Evolutionary conservation across 495 filamentous ascomycete genomes (phyloP).

Genomic region (Penicillium macrosclerotiorum): DNA sequence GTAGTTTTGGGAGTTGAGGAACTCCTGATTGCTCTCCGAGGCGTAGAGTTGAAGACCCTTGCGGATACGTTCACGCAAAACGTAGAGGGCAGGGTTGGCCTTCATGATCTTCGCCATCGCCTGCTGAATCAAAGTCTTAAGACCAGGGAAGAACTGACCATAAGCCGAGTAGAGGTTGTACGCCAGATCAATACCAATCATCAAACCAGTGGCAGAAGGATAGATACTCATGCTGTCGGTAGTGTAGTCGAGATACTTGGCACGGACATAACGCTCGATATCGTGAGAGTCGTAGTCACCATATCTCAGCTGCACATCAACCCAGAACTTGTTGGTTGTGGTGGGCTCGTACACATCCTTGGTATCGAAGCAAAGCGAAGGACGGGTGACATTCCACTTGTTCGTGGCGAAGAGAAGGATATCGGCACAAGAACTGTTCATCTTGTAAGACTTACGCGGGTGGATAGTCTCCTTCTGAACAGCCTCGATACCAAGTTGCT

Average conservation of each 20-base stretch:
- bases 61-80: conserved; percentile 93
- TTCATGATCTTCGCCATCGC: conserved; percentile 99
- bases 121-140: conserved; percentile 95
- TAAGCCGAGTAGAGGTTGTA: conserved; percentile 99
- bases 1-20: conserved; percentile 99
- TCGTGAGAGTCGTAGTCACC: conserved; percentile 99
- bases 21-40: conserved; percentile 98
- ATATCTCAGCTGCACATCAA: conserved; percentile 97
- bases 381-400: conserved; percentile 97
- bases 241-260: conserved; percentile 99
- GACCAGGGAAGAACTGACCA: conserved; percentile 96
- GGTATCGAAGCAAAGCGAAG: conserved; percentile 90
- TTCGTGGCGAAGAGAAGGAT: conserved; percentile 97
- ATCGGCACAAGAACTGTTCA: conserved; percentile 99
- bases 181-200: conserved; percentile 97
- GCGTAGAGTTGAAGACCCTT: conserved; percentile 99
- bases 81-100: conserved; percentile 95
- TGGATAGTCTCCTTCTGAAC: conserved; percentile 99
- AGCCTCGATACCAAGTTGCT: conserved; percentile 94
- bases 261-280: conserved; percentile 95
- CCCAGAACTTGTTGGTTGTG: conserved; percentile 98
- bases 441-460: conserved; percentile 99
- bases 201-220: conserved; percentile 93
- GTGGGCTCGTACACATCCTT: conserved; percentile 95
- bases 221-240: conserved; percentile 99